Evolutionary conservation across 805 yeast genomes (phyloP), one percentile per base, ranked within the genome.

Genomic region (Peterozyma toletana): DNA sequence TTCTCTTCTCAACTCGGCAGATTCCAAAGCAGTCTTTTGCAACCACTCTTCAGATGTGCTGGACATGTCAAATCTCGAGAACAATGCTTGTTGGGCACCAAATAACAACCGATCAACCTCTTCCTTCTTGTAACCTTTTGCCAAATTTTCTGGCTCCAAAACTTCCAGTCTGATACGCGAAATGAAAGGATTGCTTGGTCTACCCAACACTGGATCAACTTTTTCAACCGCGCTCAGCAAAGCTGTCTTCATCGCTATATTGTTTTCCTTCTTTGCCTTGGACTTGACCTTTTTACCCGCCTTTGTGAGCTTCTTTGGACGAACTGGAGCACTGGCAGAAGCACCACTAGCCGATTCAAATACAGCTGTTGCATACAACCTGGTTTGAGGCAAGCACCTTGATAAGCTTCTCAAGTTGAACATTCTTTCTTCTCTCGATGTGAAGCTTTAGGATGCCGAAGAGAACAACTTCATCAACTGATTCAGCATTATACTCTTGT

Each of bases 121-220:
- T 31, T 64, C 67, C 40, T 75, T 61, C 34, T 74, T 68, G 51
- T 76, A 79, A 0, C 84, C 81, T 51, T 72, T 71, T 13, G 84
- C 72, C 57, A 86, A 68, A 41, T 77, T 78, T 45, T 71, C 68
- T 13, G 84, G 83, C 58, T 86, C 93, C 37, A 71, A 68, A 38
- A 83, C 62, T 49, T 82, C 83, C 33, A 86, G 77, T 47, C 71
- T 68, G 43, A 89, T 67, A 62, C 96, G 77, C 38, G 64, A 62
- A 38, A 89, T 64, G 55, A 90, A 89, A 9, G 85, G 80, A 47
- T 80, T 80, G 41, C 74, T 65, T 5, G 77, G 63, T 44, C 71
- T 72, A 9, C 97, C 97, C 43, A 89, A 71, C 4, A 90, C 95
- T 1, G 97, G 97, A 62, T 90, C 97, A 30, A 85, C 74, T 43